Conservation (phyloP, 1,284 basidiomycete genomes). For the Rhodotorula sp. region DNA sequence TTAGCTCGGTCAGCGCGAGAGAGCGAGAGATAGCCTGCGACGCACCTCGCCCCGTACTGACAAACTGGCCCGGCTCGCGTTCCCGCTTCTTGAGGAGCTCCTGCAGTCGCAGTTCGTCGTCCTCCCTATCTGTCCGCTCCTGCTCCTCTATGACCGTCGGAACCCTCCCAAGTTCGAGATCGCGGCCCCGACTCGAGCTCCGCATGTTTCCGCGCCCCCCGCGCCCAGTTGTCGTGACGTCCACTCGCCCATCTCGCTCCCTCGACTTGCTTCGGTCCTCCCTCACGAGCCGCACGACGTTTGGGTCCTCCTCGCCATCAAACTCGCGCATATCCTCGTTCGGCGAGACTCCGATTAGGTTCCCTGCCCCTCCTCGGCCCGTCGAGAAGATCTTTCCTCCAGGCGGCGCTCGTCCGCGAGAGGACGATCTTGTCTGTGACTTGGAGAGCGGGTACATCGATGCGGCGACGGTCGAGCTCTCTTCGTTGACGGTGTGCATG, state of each 20-base stretch:
- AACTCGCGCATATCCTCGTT: slow-evolving; percentile 7
- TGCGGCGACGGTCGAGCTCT: neutral
- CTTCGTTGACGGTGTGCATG: slow-evolving; percentile 2
- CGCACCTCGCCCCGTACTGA: slow-evolving; percentile 30
- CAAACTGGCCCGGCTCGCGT: slow-evolving; percentile 25
- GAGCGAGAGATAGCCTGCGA: too few relatives aligned
- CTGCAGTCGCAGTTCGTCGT: slow-evolving; percentile 20
- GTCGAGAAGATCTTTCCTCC: slow-evolving; percentile 27
- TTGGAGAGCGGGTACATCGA: slow-evolving; percentile 19
- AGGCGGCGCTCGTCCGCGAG: slow-evolving; percentile 10
- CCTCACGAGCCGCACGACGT: slow-evolving; percentile 11
- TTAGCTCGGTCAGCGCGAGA: neutral
- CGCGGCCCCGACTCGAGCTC: slow-evolving; percentile 14
- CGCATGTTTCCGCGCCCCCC: slow-evolving; percentile 33
- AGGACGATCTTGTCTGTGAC: slow-evolving; percentile 15
- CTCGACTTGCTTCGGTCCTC: slow-evolving; percentile 22
- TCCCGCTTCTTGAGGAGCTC: slow-evolving; percentile 23
- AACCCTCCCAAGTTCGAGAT: slow-evolving; percentile 25
- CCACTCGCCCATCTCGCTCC: slow-evolving; percentile 17
- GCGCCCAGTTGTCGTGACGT: slow-evolving; percentile 16
- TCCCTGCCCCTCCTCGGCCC: slow-evolving; percentile 28
- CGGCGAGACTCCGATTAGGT: slow-evolving; percentile 16
- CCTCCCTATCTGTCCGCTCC: slow-evolving; percentile 20
- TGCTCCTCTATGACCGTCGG: slow-evolving; percentile 31
- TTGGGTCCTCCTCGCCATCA: slow-evolving; percentile 25